A percentile compares a stretch with the other conserved stretches of the same genome.
These are phyloP conservation scores for Leccinum uliginosum DNA, from an alignment of 768 basidiomycete genomes.

Conservation along the genomic window DNA sequence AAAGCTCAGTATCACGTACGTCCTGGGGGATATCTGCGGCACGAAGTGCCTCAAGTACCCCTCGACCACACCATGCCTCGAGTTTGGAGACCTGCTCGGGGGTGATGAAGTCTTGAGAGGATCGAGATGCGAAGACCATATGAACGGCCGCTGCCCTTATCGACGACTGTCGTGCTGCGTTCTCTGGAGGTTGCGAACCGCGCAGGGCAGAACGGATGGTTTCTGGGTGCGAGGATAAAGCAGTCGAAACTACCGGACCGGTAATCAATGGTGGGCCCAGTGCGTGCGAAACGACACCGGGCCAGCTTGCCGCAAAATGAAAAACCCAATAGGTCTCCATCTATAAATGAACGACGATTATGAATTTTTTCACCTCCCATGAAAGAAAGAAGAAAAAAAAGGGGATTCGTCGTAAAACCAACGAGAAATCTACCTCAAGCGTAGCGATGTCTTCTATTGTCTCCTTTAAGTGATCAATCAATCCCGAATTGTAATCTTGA, in stretches of 20 bases:
- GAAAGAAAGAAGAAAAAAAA: neutral
- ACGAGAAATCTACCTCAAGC: slow-evolving; percentile 51
- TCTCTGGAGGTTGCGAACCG: neutral
- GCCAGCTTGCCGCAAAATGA: slow-evolving; percentile 75
- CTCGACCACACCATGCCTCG: slow-evolving; percentile 60
- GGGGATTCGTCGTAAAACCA: neutral
- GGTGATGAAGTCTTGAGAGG: slow-evolving; percentile 69
- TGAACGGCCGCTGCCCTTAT: slow-evolving; percentile 79
- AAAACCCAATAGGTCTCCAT: slow-evolving; percentile 85
- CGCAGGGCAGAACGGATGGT: slow-evolving; percentile 3
- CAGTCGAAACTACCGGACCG: slow-evolving; percentile 36
- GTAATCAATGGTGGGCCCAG: slow-evolving; percentile 41
- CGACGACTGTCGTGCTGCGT: slow-evolving; percentile 17
- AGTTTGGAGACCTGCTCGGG: slow-evolving; percentile 56
- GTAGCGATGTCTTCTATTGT: slow-evolving; percentile 54
- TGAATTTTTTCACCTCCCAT: neutral
- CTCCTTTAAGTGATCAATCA: slow-evolving; percentile 53
- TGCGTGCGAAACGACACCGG: slow-evolving; percentile 26
- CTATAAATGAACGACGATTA: slow-evolving; percentile 34
- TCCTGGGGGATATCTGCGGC: slow-evolving; percentile 44
- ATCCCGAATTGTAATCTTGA: slow-evolving; percentile 62
- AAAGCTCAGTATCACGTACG: slow-evolving; percentile 32
- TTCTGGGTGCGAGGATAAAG: slow-evolving; percentile 4
- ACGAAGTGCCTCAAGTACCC: slow-evolving; percentile 54
- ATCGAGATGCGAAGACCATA: slow-evolving; percentile 78